Evolutionary conservation across 2,329 filamentous ascomycete species (phyloP), one percentile per base, ranked within the genome.

Genomic region (Penicillium sclerotigenum): DNA sequence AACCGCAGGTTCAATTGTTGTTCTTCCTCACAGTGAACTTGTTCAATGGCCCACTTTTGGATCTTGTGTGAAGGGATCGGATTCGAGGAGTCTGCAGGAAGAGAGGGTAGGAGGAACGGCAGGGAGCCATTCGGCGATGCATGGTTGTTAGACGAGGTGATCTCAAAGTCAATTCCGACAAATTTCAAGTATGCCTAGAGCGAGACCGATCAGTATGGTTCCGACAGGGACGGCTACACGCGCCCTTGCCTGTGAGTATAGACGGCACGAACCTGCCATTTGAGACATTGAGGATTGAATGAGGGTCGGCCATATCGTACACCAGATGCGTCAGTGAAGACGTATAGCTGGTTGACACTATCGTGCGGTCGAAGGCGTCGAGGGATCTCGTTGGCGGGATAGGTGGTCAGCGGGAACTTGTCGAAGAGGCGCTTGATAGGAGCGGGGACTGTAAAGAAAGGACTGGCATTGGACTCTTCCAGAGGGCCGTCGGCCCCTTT

Each of bases 231-330:
- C 14, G 22, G 42, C 8, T 37, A 36, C 5, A 29, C 45, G 37
- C 50, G 13, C 28, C 22, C 6, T 33, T 38, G 34, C 5, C 22
- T 28, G 38, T 16, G 38, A 18, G 20, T n/a, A 18, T 28, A 56
- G 26, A 18, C 26, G 20, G 22, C 38, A 63, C 63, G 64, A 67
- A 93, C 91, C 89, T 97, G 94, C 91, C 91, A 97, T 79, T 93
- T 96, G 68, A 97, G 80, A 78, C 94, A 99, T 56, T 87, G 85
- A 11, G 94, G 94, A 71, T 97, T 97, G 77, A 88, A 96, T 62
- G 90, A 95, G 26, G 91, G 89, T 29, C 79, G 76, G 5, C 85
- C 86, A 37, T 70, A 69, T 54, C 73, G 72, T 33, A 86, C 88
- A 65, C 85, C 87, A n/a, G 81, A 76, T 1, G 83, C 77, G 14